Percentiles rank a stretch among this genome's conserved stretches.
phyloP scores from a whole-genome alignment of 176 grass and related monocot species.

The Zea mays region DNA sequence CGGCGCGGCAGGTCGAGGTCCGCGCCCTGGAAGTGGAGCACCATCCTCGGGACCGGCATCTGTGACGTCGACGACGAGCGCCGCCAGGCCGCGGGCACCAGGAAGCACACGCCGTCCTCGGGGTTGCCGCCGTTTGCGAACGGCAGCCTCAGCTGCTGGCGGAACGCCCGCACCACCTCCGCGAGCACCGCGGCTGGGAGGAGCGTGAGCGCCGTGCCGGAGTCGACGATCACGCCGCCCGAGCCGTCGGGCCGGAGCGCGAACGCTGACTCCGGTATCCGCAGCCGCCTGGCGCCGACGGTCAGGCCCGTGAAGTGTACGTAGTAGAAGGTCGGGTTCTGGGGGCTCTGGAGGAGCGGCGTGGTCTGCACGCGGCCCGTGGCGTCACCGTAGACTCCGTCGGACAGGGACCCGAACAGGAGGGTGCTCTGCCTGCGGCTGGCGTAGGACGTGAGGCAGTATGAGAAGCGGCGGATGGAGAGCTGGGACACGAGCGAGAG shows the following conservation, averaged over 20 bases:
- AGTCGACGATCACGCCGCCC: conserved; percentile 65
- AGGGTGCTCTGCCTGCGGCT: conserved; percentile 46
- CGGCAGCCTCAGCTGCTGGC: conserved; percentile 42
- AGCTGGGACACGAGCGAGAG: conserved; percentile 75
- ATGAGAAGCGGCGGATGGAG: conserved; percentile 58
- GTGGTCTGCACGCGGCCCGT: conserved; percentile 42
- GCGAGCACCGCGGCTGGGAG: conserved; percentile 37
- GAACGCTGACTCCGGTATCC: conserved; percentile 58
- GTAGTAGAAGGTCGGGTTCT: conserved; percentile 60
- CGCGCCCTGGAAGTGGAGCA: conserved; percentile 63
- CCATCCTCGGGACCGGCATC: conserved; percentile 57
- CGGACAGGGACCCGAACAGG: conserved; percentile 53
- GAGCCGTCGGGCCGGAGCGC: conserved; percentile 31
- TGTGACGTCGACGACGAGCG: background rate
- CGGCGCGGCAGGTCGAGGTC: conserved; percentile 54
- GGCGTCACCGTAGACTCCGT: conserved; percentile 42
- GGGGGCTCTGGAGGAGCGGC: conserved; percentile 36
- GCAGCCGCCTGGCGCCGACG: conserved; percentile 48
- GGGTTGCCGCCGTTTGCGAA: background rate
- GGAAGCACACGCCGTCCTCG: conserved; percentile 55
- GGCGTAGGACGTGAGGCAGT: conserved; percentile 59
- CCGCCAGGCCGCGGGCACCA: conserved; percentile 20
- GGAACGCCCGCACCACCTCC: conserved; percentile 44
- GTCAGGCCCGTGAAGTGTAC: conserved; percentile 56
- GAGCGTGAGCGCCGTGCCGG: conserved; percentile 55